phyloP scores from a whole-genome alignment of 345 rosid species.

The Moringa oleifera region DNA sequence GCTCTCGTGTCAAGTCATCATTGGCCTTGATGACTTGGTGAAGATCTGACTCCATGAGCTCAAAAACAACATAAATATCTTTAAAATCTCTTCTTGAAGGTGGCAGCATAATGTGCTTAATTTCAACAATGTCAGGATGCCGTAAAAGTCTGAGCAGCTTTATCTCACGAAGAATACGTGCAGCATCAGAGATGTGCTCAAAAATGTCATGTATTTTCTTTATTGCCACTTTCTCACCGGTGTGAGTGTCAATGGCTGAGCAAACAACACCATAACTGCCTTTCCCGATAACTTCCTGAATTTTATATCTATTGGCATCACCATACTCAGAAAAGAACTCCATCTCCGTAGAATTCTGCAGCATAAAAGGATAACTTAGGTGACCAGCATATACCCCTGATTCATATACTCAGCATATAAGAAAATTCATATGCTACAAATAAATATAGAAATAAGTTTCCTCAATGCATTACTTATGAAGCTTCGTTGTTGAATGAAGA shows the following conservation, averaged over 20 bases:
- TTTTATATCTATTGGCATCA: conserved; percentile 75
- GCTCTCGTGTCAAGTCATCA: conserved; percentile 92
- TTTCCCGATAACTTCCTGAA: conserved; percentile 91
- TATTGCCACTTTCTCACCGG: conserved; percentile 84
- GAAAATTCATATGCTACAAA: too few species aligned
- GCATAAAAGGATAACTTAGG: conserved; percentile 8
- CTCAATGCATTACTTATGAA: conserved; percentile 6
- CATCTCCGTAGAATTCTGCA: conserved; percentile 71
- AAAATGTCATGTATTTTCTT: conserved; percentile 88
- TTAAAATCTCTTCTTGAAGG: conserved; percentile 90
- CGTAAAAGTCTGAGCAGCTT: conserved; percentile 78
- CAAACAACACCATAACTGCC: conserved; percentile 95
- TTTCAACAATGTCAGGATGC: conserved; percentile 93
- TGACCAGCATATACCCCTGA: background rate
- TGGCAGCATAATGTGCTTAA: conserved; percentile 92
- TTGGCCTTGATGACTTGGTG: conserved; percentile 97
- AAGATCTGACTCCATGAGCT: conserved; percentile 95
- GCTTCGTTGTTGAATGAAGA: background rate
- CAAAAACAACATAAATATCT: conserved; percentile 95
- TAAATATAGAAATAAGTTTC: too few species aligned
- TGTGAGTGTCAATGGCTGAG: conserved; percentile 83
- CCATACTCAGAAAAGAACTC: conserved; percentile 94
- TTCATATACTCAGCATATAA: too few species aligned
- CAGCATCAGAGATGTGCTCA: conserved; percentile 91
- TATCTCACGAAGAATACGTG: conserved; percentile 85